phyloP scores from a whole-genome alignment of 2,329 filamentous ascomycete species.

The Cadophora sp. region DNA sequence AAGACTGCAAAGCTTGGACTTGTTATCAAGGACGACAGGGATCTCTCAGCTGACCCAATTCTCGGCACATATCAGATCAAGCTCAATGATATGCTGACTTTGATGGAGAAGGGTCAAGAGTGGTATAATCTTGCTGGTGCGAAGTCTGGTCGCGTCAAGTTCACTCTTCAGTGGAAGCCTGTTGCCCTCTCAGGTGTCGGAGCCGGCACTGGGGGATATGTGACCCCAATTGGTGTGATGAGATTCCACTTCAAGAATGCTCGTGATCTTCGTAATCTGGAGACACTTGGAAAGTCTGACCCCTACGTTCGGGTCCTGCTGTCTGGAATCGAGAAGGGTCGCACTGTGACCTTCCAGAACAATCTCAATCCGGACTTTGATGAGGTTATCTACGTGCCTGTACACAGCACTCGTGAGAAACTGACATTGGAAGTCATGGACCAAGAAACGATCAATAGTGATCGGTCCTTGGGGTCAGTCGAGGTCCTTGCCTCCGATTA shows the following conservation, averaged over 20 bases:
- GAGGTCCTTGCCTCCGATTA: constrained; percentile 83
- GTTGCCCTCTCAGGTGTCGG: constrained; percentile 82
- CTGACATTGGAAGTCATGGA: constrained; percentile 96
- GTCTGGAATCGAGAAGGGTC: constrained; percentile 87
- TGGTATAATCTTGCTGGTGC: constrained; percentile 91
- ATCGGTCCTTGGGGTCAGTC: constrained; percentile 83
- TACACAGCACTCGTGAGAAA: constrained; percentile 85
- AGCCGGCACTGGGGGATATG: constrained; percentile 83
- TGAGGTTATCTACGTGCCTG: constrained; percentile 91
- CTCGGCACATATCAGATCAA: constrained; percentile 95
- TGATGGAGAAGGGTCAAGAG: constrained; percentile 91
- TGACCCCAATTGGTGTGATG: constrained; percentile 94
- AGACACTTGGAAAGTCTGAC: constrained; percentile 96
- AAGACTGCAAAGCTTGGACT: constrained; percentile 90
- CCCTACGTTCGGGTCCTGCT: constrained; percentile 89
- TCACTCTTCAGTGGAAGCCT: constrained; percentile 94
- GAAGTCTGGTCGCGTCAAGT: constrained; percentile 85
- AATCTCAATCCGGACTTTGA: constrained; percentile 96
- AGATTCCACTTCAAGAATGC: constrained; percentile 90
- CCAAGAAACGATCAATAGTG: constrained; percentile 88
- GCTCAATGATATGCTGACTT: constrained; percentile 88
- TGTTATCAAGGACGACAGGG: constrained; percentile 94
- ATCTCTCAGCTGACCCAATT: constrained; percentile 80
- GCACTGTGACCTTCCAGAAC: constrained; percentile 95
- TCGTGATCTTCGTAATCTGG: constrained; percentile 84